These are phyloP conservation scores for Exophiala sp. DNA, from an alignment of 2,329 filamentous ascomycete species.

Conservation along the genomic window DNA sequence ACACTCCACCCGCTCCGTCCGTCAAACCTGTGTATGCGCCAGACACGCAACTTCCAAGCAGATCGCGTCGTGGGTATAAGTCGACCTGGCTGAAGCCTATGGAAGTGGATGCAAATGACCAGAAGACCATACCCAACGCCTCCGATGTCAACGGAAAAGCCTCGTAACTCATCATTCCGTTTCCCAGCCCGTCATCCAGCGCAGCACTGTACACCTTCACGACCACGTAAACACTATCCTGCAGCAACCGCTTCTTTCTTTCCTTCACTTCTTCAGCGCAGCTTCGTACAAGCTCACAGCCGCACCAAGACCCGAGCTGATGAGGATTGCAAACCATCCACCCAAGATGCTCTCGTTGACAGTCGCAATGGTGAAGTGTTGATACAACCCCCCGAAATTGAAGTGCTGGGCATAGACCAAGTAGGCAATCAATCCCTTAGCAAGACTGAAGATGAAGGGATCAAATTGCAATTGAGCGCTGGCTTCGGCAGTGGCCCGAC, in stretches of 20 bases:
- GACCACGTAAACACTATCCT: too few relatives aligned
- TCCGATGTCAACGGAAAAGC: slow-evolving; percentile 8
- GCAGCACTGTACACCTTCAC: slow-evolving; percentile 10
- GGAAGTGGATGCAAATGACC: not conserved
- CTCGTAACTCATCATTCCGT: slow-evolving; percentile 17
- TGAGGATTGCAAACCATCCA: slow-evolving; percentile 37
- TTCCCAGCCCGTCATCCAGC: slow-evolving; percentile 3
- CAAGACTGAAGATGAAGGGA: slow-evolving; percentile 82
- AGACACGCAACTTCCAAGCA: not conserved
- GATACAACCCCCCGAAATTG: slow-evolving; percentile 37
- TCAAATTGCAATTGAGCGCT: slow-evolving; percentile 52
- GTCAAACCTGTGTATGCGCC: slow-evolving; percentile 9
- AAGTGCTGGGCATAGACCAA: slow-evolving; percentile 62
- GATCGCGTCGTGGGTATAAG: slow-evolving; percentile 16
- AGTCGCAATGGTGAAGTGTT: slow-evolving; percentile 33
- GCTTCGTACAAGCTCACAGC: slow-evolving; percentile 44
- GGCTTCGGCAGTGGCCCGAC: slow-evolving; percentile 30
- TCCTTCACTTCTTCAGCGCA: slow-evolving; percentile 40
- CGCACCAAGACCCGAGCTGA: slow-evolving; percentile 38
- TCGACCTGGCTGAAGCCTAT: slow-evolving; percentile 8
- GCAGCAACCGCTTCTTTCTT: too few relatives aligned
- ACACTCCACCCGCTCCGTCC: not conserved
- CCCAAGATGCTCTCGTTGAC: slow-evolving; percentile 39
- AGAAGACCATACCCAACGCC: slow-evolving; percentile 4
- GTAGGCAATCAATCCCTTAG: slow-evolving; percentile 75